Evolutionary conservation across 225 moss, liverwort and hornwort species (phyloP).

Genomic region (Marchantia polymorpha): DNA sequence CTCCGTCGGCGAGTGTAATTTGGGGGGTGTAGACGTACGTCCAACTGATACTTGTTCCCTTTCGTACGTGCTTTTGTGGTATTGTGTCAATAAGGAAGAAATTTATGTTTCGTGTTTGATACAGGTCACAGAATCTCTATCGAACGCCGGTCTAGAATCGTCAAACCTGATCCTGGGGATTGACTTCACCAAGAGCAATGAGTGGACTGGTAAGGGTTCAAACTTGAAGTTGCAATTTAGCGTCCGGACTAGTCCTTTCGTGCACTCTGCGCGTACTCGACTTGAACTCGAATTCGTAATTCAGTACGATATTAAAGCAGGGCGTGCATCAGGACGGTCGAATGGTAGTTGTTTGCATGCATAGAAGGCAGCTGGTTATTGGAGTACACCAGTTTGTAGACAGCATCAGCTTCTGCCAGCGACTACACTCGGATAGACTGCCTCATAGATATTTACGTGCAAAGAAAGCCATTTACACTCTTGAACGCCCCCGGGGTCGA

Average conservation of each 20-base stretch:
- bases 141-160: constrained; percentile 55
- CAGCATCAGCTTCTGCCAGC: neutral
- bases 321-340: neutral
- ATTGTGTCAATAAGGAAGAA: neutral
- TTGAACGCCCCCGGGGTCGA: no score
- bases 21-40: neutral
- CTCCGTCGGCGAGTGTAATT: neutral
- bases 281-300: neutral
- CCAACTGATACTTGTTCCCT: neutral
- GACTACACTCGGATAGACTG: neutral
- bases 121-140: constrained; percentile 49
- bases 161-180: constrained; percentile 64
- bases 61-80: neutral
- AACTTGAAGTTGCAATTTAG: neutral
- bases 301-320: neutral
- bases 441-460: neutral
- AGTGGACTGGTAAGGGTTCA: constrained; percentile 50
- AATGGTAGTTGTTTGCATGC: neutral
- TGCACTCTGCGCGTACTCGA: neutral
- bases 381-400: neutral
- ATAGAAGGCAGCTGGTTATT: neutral
- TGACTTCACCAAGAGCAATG: constrained; percentile 68
- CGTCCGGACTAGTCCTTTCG: neutral
- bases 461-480: no score
- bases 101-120: neutral